Evolutionary conservation across 441 rosid species (phyloP), one percentile per base, ranked within the genome.

Genomic region (Lepidium campestre): DNA sequence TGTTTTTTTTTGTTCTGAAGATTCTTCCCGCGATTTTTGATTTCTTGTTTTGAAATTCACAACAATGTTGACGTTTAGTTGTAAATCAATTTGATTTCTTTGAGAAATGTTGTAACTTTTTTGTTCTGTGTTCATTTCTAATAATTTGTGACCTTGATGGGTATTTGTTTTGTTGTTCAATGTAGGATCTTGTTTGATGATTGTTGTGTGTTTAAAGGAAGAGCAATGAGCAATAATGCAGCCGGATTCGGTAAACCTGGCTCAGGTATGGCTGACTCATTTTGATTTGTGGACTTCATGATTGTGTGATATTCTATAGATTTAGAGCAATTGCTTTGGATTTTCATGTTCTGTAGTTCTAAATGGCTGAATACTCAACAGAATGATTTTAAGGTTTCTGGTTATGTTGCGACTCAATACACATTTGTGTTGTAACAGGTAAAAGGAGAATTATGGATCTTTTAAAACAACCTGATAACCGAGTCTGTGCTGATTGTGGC

Each of bases 401-500:
- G 12, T 54, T 61, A 23, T 18, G 47, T 25, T 71, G 45, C 8
- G 22, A 56, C 22, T 57, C 4, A 31, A 65, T 57, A 6, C 14
- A 58, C 22, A 20, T 58, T 29, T 58, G 68, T 54, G 41, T 49
- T 6, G 20, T 54, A 20, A 47, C 78, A 94, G 97, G 91, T 72
- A 94, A 86, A 69, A 78, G 87, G 71, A 90, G 86, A 71, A 76
- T 94, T 72, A 89, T 71, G 61, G 88, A 82, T 70, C 76, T 94
- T 50, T 75, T 88, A 78, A 80, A 50, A 60, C 90, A 88, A 81
- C 70, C 75, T 57, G 98, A 90, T 75, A 94, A 94, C 80, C 90
- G 83, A 53, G 14, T 29, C 52, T 94, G 99, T 71, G 99, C 99
- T 71, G 99, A 94, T 79, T 94, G 99, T 44, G 81, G 88, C 60